Conservation (phyloP, 2,329 filamentous ascomycete species). For the Gremmenia infestans region DNA sequence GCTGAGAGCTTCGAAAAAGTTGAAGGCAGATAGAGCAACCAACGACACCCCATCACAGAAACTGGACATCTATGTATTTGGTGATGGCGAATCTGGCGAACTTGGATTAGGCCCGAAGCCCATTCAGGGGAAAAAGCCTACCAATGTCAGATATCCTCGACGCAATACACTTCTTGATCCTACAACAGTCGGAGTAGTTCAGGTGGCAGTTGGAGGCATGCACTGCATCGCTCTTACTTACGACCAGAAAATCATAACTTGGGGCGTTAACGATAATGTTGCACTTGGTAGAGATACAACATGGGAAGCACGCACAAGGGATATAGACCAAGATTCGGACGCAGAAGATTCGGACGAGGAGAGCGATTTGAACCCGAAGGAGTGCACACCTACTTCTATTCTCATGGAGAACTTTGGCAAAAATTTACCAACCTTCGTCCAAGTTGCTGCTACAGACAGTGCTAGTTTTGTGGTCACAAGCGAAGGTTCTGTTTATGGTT, state of each 20-base stretch:
- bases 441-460: conserved; percentile 69
- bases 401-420: conserved; percentile 47
- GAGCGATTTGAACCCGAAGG: conserved; percentile 57
- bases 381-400: conserved; percentile 45
- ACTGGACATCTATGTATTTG: conserved; percentile 74
- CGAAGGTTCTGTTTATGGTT: conserved; percentile 71
- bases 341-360: conserved; percentile 45
- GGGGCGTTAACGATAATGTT: conserved; percentile 82
- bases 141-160: conserved; percentile 69
- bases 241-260: conserved; percentile 75
- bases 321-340: conserved; percentile 39
- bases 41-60: conserved; percentile 58
- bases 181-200: conserved; percentile 60
- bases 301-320: conserved; percentile 59
- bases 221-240: conserved; percentile 70
- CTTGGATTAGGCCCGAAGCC: conserved; percentile 70
- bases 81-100: conserved; percentile 74
- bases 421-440: conserved; percentile 52
- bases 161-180: conserved; percentile 56
- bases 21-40: conserved; percentile 38
- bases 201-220: conserved; percentile 76
- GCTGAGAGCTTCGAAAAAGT: not conserved
- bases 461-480: conserved; percentile 71
- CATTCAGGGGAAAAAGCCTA: conserved; percentile 50
- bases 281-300: conserved; percentile 71